These are phyloP conservation scores for Colletotrichum neosansevieriae DNA, from an alignment of 2,329 filamentous ascomycete genomes.

Conservation along the genomic window DNA sequence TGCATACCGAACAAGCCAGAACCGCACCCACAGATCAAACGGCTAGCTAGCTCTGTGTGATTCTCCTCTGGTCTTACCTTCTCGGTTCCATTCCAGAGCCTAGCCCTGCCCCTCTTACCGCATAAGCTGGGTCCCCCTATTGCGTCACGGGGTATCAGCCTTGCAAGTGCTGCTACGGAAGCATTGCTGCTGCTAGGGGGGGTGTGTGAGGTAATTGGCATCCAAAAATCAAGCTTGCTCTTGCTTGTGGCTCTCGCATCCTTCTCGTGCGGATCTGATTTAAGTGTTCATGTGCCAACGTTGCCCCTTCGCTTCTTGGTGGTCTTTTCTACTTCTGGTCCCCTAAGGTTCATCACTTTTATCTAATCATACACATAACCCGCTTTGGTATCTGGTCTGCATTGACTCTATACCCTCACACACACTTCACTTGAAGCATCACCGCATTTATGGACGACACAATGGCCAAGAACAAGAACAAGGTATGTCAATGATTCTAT, in stretches of 20 bases:
- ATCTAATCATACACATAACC: background rate
- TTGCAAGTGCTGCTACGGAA: background rate
- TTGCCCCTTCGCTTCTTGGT: background rate
- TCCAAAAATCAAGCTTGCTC: constrained; percentile 1
- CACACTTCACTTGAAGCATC: background rate
- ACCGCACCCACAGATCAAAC: too few relatives aligned
- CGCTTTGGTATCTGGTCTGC: background rate
- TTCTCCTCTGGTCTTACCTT: too few relatives aligned
- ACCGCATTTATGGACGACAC: constrained; percentile 31
- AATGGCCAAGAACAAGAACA: constrained; percentile 40
- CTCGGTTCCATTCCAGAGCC: too few relatives aligned
- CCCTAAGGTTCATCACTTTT: background rate
- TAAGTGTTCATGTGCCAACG: constrained; percentile 15
- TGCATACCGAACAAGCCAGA: too few relatives aligned
- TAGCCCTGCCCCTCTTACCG: background rate
- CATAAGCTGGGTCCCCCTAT: constrained; percentile 29
- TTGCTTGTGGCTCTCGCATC: background rate
- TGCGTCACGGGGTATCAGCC: constrained; percentile 37
- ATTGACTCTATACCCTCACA: background rate
- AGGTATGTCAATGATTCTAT: constrained; percentile 12
- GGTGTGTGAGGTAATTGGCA: constrained; percentile 36
- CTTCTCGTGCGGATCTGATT: constrained; percentile 23
- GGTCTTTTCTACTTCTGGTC: background rate
- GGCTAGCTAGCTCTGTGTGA: too few relatives aligned
- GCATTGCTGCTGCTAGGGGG: background rate